Evolutionary conservation across 2,329 filamentous ascomycete species (phyloP).

Genomic region (Diaporthe aspalathi): DNA sequence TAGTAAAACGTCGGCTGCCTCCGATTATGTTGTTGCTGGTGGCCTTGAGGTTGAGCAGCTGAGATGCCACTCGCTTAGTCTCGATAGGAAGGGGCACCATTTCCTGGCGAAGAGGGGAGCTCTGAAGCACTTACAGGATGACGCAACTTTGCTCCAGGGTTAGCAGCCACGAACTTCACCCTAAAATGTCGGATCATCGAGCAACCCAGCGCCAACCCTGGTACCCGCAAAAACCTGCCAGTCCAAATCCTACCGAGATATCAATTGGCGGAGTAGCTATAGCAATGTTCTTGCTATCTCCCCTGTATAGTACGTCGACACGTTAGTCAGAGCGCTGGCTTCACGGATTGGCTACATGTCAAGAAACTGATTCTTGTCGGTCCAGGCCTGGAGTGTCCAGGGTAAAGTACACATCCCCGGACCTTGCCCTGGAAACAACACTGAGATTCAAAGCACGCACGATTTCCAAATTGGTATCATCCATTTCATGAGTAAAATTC

Average conservation of each 20-base stretch:
- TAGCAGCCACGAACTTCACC: not conserved
- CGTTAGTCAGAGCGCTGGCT: not conserved
- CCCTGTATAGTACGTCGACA: not conserved
- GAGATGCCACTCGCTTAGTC: not conserved
- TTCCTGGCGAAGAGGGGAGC: conserved; percentile 24
- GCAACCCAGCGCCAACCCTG: not conserved
- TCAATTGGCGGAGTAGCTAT: not conserved
- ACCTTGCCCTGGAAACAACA: not conserved
- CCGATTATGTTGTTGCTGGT: not conserved
- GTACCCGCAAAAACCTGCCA: not conserved
- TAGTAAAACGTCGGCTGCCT: not conserved
- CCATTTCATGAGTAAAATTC: conserved; percentile 32
- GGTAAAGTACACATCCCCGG: not conserved
- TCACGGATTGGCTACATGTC: not conserved
- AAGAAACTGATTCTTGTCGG: not conserved
- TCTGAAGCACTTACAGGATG: conserved; percentile 5
- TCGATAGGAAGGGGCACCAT: conserved; percentile 2
- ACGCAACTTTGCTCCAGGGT: conserved; percentile 29
- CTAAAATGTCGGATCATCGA: not conserved
- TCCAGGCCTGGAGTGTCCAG: too few species aligned
- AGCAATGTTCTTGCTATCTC: too few species aligned
- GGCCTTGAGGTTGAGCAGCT: not conserved
- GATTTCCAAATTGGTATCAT: conserved; percentile 29
- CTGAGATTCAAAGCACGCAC: not conserved
- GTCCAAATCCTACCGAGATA: not conserved